These are phyloP conservation scores for Cercophora sp. DNA, from an alignment of 495 filamentous ascomycete species.

Conservation along the genomic window DNA sequence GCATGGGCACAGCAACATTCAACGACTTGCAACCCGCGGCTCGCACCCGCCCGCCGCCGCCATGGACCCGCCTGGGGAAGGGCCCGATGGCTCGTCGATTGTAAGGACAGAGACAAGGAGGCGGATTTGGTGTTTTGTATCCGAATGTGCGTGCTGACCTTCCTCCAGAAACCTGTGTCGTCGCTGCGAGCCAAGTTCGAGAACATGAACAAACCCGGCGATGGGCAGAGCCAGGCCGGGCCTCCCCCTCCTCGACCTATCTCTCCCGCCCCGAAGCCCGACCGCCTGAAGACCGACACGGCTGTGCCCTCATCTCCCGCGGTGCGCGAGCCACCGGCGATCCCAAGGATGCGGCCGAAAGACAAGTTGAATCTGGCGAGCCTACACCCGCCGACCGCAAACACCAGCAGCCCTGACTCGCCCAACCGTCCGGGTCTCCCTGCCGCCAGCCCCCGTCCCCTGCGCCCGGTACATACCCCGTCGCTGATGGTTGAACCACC, in stretches of 20 bases:
- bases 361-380: slow-evolving; percentile 24
- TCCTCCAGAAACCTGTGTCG: slow-evolving; percentile 69
- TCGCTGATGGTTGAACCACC: slow-evolving; percentile 71
- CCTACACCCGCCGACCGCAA: slow-evolving; percentile 20
- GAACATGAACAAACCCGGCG: slow-evolving; percentile 62
- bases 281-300: slow-evolving; percentile 43
- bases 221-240: slow-evolving; percentile 25
- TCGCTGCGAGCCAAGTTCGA: slow-evolving; percentile 92
- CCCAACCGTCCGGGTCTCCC: slow-evolving; percentile 28
- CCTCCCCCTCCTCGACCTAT: slow-evolving; percentile 31
- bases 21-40: slow-evolving; percentile 25
- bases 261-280: slow-evolving; percentile 36
- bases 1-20: slow-evolving; percentile 29
- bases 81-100: slow-evolving; percentile 58
- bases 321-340: slow-evolving; percentile 47
- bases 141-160: too few species aligned
- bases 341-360: slow-evolving; percentile 44
- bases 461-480: slow-evolving; percentile 57
- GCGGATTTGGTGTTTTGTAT: too few species aligned
- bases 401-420: slow-evolving; percentile 19
- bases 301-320: slow-evolving; percentile 36
- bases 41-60: slow-evolving; percentile 27
- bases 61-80: slow-evolving; percentile 33
- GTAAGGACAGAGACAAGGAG: too few species aligned
- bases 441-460: slow-evolving; percentile 44